Evolutionary conservation across 345 rosid genomes (phyloP).

Genomic region (Brassica cretica): DNA sequence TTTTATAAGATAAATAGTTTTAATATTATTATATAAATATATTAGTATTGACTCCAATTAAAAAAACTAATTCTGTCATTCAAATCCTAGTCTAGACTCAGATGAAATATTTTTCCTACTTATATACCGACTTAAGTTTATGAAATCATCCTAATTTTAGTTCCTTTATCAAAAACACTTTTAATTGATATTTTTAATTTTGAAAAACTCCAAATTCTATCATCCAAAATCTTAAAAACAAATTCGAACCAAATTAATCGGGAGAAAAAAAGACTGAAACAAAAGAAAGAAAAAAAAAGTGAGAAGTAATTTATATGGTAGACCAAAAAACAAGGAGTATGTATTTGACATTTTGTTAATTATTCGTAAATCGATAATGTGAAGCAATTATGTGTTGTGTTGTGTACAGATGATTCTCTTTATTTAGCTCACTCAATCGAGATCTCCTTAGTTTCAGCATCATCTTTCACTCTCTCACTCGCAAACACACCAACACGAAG

Average conservation of each 20-base stretch:
- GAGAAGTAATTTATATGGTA: neutral
- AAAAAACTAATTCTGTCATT: neutral
- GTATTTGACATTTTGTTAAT: neutral
- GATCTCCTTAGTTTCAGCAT: slow-evolving; percentile 29
- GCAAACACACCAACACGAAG: neutral
- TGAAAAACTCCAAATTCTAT: neutral
- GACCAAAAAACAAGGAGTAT: slow-evolving; percentile 15
- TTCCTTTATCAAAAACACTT: neutral
- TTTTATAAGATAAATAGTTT: neutral
- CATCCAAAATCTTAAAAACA: neutral
- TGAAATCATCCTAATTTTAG: neutral
- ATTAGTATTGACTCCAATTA: neutral
- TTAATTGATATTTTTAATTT: neutral
- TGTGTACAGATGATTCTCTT: slow-evolving; percentile 12
- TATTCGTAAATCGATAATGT: neutral
- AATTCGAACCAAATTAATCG: neutral
- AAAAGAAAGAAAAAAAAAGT: too few relatives aligned
- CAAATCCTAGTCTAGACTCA: neutral
- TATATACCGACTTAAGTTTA: neutral
- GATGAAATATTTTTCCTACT: neutral
- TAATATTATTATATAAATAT: neutral
- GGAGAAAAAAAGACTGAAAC: neutral
- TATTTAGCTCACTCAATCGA: slow-evolving; percentile 11
- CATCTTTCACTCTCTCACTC: neutral
- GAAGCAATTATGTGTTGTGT: neutral